phyloP scores from a whole-genome alignment of 2,329 filamentous ascomycete species.

The Scorias spongiosa region DNA sequence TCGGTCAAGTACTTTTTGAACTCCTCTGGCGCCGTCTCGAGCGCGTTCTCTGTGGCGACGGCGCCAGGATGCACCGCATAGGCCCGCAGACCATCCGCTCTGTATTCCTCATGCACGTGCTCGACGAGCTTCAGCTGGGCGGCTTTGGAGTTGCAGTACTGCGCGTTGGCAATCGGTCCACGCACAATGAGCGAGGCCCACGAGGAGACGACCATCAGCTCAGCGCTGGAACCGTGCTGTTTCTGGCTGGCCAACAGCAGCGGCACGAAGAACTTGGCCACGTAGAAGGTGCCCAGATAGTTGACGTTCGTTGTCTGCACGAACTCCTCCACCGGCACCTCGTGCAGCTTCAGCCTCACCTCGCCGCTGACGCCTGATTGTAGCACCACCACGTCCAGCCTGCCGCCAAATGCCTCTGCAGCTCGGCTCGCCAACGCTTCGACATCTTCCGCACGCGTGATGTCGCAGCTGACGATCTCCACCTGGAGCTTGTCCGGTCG shows the following conservation, averaged over 20 bases:
- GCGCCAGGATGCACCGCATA: slow-evolving; percentile 24
- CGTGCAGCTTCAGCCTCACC: slow-evolving; percentile 8
- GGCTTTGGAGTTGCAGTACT: slow-evolving; percentile 24
- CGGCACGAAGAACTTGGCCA: slow-evolving; percentile 16
- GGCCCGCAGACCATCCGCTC: slow-evolving; percentile 12
- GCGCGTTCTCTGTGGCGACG: slow-evolving; percentile 22
- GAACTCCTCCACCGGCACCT: slow-evolving; percentile 11
- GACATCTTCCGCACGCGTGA: slow-evolving; percentile 9
- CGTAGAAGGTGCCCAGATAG: slow-evolving; percentile 15
- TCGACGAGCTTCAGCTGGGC: slow-evolving; percentile 25
- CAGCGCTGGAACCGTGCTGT: slow-evolving; percentile 6
- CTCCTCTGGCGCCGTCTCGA: slow-evolving; percentile 19
- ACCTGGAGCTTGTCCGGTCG: slow-evolving; percentile 9
- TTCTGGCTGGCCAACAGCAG: slow-evolving; percentile 8
- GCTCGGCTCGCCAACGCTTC: slow-evolving; percentile 7
- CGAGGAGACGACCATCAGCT: slow-evolving; percentile 22
- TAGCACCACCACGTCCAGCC: slow-evolving; percentile 13
- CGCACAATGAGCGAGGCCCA: slow-evolving; percentile 18
- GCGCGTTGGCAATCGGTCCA: slow-evolving; percentile 26
- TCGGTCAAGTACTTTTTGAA: slow-evolving; percentile 15
- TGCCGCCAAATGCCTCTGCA: slow-evolving; percentile 6
- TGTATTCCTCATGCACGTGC: slow-evolving; percentile 23
- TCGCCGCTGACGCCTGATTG: slow-evolving; percentile 14
- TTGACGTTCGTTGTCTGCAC: slow-evolving; percentile 12
- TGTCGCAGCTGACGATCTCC: slow-evolving; percentile 15